phyloP scores from a whole-genome alignment of 306 rosid species.

The Castanopsis chinensis region DNA sequence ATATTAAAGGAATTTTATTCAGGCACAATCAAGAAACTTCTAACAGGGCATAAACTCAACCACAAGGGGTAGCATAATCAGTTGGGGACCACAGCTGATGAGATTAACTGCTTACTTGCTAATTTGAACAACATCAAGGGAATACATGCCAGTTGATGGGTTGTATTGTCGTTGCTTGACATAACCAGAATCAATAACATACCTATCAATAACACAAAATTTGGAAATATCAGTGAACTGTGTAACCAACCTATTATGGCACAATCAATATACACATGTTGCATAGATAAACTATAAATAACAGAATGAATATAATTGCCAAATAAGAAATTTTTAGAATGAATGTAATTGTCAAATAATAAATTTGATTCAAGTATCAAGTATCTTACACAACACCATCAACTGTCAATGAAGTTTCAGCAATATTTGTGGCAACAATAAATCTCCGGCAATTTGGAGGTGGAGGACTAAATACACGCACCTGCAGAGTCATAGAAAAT shows the following conservation, averaged over 20 bases:
- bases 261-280: background rate
- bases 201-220: constrained; percentile 46
- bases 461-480: constrained; percentile 86
- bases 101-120: constrained; percentile 65
- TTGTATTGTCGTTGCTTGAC: constrained; percentile 96
- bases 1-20: too few species aligned
- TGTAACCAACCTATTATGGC: constrained; percentile 14
- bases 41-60: background rate
- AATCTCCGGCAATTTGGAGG: constrained; percentile 92
- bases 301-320: background rate
- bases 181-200: constrained; percentile 94
- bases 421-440: constrained; percentile 94
- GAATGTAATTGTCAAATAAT: background rate
- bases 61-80: background rate
- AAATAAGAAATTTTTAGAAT: constrained; percentile 10
- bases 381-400: constrained; percentile 95
- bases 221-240: background rate
- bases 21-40: background rate
- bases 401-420: constrained; percentile 98
- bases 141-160: constrained; percentile 95
- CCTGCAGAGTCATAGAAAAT: constrained; percentile 47
- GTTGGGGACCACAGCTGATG: too few species aligned
- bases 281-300: background rate
- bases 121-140: constrained; percentile 93
- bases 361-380: constrained; percentile 24